These are phyloP conservation scores for Phalaenopsis hybrid DNA, from an alignment of 116 monocot genomes.

Conservation along the genomic window DNA sequence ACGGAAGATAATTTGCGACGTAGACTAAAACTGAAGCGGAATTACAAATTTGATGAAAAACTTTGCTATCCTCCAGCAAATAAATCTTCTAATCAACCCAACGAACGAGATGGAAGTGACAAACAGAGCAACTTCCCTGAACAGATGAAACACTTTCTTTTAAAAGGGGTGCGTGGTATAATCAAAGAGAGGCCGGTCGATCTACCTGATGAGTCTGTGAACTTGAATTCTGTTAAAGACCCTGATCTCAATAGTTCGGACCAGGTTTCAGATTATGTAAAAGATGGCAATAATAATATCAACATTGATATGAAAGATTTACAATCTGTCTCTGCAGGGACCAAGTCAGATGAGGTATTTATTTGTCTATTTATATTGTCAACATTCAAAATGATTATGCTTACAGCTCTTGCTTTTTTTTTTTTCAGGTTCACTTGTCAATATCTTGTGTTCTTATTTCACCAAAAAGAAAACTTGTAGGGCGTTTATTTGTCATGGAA, in stretches of 20 bases:
- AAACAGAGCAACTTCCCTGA: conserved; percentile 41
- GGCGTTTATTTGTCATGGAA: conserved; percentile 60
- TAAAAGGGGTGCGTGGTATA: conserved; percentile 76
- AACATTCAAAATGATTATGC: background rate
- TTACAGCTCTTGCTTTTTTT: conserved; percentile 1
- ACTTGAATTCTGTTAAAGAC: conserved; percentile 16
- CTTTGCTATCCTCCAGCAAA: conserved; percentile 70
- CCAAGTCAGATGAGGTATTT: conserved; percentile 60
- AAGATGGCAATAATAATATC: conserved; percentile 24
- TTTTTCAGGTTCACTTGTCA: conserved; percentile 66
- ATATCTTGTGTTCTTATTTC: conserved; percentile 80
- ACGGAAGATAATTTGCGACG: conserved; percentile 84
- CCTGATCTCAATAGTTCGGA: conserved; percentile 16
- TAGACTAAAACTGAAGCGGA: conserved; percentile 73
- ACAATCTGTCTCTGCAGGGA: conserved; percentile 24
- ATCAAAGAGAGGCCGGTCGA: conserved; percentile 49
- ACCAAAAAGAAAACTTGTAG: conserved; percentile 83
- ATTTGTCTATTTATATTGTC: background rate
- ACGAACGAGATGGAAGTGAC: conserved; percentile 11
- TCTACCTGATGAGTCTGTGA: conserved; percentile 34
- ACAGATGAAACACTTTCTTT: conserved; percentile 79
- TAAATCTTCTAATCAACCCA: conserved; percentile 28
- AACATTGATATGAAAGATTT: conserved; percentile 42
- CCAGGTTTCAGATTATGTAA: conserved; percentile 18
- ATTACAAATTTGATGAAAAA: conserved; percentile 83